These are phyloP conservation scores for Saturnispora sanitii DNA, from an alignment of 805 yeast species.

Conservation along the genomic window DNA sequence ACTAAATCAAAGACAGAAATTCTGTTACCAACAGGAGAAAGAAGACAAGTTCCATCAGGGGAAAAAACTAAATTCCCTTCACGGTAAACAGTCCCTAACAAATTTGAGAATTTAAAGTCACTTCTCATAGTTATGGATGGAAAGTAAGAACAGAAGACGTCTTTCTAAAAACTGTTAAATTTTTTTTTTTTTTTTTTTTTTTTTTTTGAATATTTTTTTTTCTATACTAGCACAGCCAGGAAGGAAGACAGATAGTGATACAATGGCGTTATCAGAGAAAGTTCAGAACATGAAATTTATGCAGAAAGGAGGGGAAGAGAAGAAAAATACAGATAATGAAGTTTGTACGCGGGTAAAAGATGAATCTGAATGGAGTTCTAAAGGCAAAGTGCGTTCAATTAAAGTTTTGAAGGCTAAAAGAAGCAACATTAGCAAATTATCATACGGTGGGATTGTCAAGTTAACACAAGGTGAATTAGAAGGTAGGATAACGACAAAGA, in stretches of 20 bases:
- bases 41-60: constrained; percentile 70
- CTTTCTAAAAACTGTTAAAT: not conserved
- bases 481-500: constrained; percentile 2
- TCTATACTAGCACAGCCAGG: constrained; percentile 8
- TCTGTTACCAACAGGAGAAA: constrained; percentile 93
- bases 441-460: constrained; percentile 20
- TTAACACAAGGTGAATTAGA: not conserved
- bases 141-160: not conserved
- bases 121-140: constrained; percentile 49
- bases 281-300: constrained; percentile 81
- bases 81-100: constrained; percentile 88
- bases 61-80: constrained; percentile 86
- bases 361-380: constrained; percentile 42
- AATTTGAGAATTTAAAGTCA: constrained; percentile 80
- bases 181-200: not conserved
- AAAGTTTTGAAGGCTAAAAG: constrained; percentile 14
- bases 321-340: constrained; percentile 19
- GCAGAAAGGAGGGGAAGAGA: constrained; percentile 31
- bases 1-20: constrained; percentile 81
- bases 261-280: constrained; percentile 24
- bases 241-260: not conserved
- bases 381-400: constrained; percentile 24
- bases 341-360: constrained; percentile 31
- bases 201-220: not conserved
- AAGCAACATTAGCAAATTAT: constrained; percentile 18